Percentiles rank a stretch among this genome's conserved stretches.
These are phyloP conservation scores for Nicotiana rustica DNA, from an alignment of 305 asterid species.

Conservation along the genomic window DNA sequence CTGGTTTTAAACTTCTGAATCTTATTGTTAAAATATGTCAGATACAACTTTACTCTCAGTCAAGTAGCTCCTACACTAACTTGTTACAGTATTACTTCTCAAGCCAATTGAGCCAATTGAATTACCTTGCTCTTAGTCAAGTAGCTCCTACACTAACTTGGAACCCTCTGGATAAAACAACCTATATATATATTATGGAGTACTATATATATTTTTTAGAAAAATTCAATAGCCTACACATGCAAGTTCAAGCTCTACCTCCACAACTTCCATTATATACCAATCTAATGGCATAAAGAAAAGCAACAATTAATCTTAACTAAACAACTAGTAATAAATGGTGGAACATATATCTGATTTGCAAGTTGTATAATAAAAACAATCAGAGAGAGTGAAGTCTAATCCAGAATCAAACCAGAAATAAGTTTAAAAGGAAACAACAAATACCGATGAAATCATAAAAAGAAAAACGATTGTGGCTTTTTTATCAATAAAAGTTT, in stretches of 20 bases:
- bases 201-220: background rate
- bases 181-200: background rate
- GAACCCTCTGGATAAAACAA: no score
- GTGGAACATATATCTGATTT: background rate
- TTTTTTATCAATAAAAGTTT: no score
- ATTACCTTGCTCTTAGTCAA: no score
- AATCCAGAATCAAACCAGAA: background rate
- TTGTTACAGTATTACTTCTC: no score
- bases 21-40: no score
- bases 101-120: no score
- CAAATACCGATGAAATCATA: background rate
- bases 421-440: background rate
- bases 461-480: no score
- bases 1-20: no score
- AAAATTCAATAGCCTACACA: background rate
- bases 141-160: no score
- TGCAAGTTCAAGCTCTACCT: background rate
- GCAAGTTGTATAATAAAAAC: background rate
- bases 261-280: background rate
- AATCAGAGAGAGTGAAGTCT: background rate
- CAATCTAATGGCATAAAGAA: background rate
- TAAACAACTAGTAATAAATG: background rate
- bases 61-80: no score
- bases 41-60: no score
- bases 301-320: background rate